Evolutionary conservation across 768 basidiomycete genomes (phyloP).

Genomic region (Lyophyllum decastes): DNA sequence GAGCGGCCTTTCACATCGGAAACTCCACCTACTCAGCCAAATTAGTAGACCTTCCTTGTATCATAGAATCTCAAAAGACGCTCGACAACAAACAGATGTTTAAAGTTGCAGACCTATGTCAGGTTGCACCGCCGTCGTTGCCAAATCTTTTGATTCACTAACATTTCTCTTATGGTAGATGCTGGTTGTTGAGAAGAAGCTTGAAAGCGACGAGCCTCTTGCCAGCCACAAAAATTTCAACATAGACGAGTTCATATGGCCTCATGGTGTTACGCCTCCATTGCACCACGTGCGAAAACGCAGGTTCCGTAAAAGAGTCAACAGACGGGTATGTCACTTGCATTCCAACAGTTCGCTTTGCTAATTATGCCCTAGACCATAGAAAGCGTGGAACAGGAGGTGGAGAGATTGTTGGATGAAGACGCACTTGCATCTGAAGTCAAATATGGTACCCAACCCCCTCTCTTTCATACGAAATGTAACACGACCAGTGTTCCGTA

Average conservation of each 20-base stretch:
- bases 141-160: slow-evolving; percentile 6
- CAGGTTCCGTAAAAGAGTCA: slow-evolving; percentile 88
- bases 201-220: slow-evolving; percentile 69
- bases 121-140: slow-evolving; percentile 48
- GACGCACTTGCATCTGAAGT: slow-evolving; percentile 76
- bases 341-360: background rate
- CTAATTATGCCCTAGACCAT: slow-evolving; percentile 61
- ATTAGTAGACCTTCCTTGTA: slow-evolving; percentile 92
- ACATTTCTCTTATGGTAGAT: slow-evolving; percentile 54
- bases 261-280: slow-evolving; percentile 94
- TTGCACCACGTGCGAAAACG: slow-evolving; percentile 88
- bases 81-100: slow-evolving; percentile 96
- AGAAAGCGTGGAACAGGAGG: slow-evolving; percentile 92
- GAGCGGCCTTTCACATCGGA: slow-evolving; percentile 88
- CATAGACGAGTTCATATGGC: slow-evolving; percentile 96
- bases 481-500: slow-evolving; percentile 25
- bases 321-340: slow-evolving; percentile 62
- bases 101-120: slow-evolving; percentile 98
- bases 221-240: slow-evolving; percentile 71
- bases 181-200: slow-evolving; percentile 83
- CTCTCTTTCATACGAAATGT: background rate
- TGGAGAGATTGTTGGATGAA: slow-evolving; percentile 81
- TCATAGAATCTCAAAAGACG: slow-evolving; percentile 95
- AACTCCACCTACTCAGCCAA: slow-evolving; percentile 84
- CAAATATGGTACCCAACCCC: slow-evolving; percentile 60